Base-by-base conservation (phyloP, 2,329 filamentous ascomycete genomes). In the Fusarium chuoi region DNA sequence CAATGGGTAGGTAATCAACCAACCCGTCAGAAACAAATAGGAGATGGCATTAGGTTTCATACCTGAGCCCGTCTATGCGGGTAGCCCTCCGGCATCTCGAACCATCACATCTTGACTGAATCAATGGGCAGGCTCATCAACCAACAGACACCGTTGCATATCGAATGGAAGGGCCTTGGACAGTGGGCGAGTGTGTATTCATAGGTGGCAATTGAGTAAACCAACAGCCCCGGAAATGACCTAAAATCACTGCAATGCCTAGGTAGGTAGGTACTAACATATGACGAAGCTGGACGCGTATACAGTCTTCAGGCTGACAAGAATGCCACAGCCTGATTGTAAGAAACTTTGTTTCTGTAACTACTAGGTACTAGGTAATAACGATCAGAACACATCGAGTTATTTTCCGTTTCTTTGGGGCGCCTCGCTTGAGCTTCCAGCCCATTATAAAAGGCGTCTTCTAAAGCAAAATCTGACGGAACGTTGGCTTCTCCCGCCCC, bases 261-360 rank as follows among this genome's bases (percentile, higher is more conserved):
- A 28, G 20, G 26, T n/a, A n/a, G n/a, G 6, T 30, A 30, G 30
- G 30, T 15, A 20, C n/a, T 20, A 15, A 52, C 33, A 39, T n/a
- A 57, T 65, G 69, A 73, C 65, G 52, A 52, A 45, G 54, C 49
- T 60, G 54, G 61, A 74, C 70, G 66, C 70, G 70, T 71, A 71
- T 60, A 62, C 60, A 73, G 65, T 54, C 70, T 65, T 26, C 33
- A 20, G 33, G 35, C 35, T 71, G 70, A 60, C 38, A 67, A 58
- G 54, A 68, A 59, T 70, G 55, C 52, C 71, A 74, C 70, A 68
- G 70, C 65, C 69, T 65, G 41, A 33, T 22, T 46, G n/a, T 28
- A 51, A 38, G 57, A 56, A 71, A 60, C 41, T 51, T 48, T 30
- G 30, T 30, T 33, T 33, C 33, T 39, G 48, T 28, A 20, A 18